Evolutionary conservation across 176 grass and related monocot species (phyloP), one percentile per base, ranked within the genome.

Genomic region (Oryza officinalis): DNA sequence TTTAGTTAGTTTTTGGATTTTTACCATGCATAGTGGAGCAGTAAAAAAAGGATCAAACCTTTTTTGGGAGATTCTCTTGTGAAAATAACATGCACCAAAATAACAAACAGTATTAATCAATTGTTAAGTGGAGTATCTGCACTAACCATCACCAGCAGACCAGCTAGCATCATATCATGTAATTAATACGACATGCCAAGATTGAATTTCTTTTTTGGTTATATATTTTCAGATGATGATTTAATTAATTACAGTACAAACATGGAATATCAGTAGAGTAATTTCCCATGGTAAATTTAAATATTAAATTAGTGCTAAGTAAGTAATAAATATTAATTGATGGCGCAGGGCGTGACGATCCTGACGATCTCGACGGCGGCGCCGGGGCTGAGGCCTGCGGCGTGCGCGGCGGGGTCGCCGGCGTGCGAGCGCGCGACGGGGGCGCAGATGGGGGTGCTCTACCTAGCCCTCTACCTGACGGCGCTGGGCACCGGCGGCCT

Each of bases 401-500:
- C 64, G 4, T 98, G 96, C 87, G 3, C 69, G 1, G 71, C 27
- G 4, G 54, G 12, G 33, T 57, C 63, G 3, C 22, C 37, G 5
- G 26, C 31, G 0, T 95, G 91, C 86, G 66, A 17, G 47, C 84
- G 83, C 4, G 96, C 93, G 4, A 78, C 89, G 1, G 86, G 78
- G 0, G 4, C 8, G 10, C 96, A 99, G 86, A 30, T 99, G 27
- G 93, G 87, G 0, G 63, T 96, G 18, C 75, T 96, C 27, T 96
- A 92, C 87, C 67, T 92, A 1, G 91, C 91, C 0, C 89, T 99
- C 20, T 99, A 99, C 85, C 81, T 92, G 37, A 99, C 89, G 27
- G 91, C 96, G 73, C 89, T 99, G 1, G 96, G 96, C 63, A 99
- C 93, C 0, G 96, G 93, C 0, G 96, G 96, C 2, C 87, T 99